Evolutionary conservation across 1,284 basidiomycete species (phyloP).

Genomic region (Cryptococcus sp.): DNA sequence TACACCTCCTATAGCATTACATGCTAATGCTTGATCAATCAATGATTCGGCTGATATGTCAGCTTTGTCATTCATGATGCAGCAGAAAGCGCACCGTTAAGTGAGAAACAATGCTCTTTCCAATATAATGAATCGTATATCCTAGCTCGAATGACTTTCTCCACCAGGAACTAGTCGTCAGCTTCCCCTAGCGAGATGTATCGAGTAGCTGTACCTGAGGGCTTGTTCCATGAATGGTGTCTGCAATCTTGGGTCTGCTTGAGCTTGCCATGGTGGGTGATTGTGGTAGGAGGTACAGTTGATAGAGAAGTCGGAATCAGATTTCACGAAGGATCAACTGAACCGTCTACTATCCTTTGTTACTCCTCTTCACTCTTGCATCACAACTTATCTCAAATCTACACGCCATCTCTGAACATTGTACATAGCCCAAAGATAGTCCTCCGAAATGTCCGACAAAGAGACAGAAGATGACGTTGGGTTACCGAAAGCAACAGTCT

Average conservation of each 20-base stretch:
- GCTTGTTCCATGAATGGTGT: background rate
- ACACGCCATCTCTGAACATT: background rate
- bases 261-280: too few relatives aligned
- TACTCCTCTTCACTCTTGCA: background rate
- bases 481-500: constrained; percentile 92
- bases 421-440: background rate
- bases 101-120: constrained; percentile 94
- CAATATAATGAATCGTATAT: constrained; percentile 95
- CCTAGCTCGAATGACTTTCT: constrained; percentile 91
- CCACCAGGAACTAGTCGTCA: constrained; percentile 73
- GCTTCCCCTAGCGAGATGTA: background rate
- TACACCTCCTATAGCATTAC: constrained; percentile 84
- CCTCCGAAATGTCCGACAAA: constrained; percentile 37
- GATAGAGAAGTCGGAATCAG: background rate
- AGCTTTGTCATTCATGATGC: background rate
- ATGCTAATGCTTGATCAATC: constrained; percentile 84
- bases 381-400: background rate
- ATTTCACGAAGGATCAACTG: background rate
- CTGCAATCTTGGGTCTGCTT: too few relatives aligned
- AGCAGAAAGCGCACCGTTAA: constrained; percentile 61
- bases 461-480: constrained; percentile 80
- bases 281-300: background rate
- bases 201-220: background rate
- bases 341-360: background rate
- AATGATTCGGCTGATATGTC: constrained; percentile 68